Conservation (phyloP, 495 filamentous ascomycete genomes). For the Aspergillus baeticus region DNA sequence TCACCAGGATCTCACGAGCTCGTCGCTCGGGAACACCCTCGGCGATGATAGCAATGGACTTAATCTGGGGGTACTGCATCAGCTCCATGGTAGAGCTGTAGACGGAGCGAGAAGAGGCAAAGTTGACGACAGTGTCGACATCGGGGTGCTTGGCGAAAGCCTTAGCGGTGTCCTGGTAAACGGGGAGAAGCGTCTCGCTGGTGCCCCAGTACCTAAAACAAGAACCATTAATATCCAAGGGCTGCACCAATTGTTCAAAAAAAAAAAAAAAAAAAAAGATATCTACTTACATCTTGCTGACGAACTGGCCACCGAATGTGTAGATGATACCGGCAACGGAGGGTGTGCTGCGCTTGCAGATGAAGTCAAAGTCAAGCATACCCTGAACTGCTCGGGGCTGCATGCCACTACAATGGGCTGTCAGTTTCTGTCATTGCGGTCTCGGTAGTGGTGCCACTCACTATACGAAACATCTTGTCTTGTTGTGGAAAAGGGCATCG, state of each 20-base stretch:
- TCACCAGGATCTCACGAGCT: conserved; percentile 93
- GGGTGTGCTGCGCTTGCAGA: conserved; percentile 95
- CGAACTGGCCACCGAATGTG: conserved; percentile 99
- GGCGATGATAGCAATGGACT: conserved; percentile 97
- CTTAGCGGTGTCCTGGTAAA: conserved; percentile 94
- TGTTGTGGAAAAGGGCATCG: conserved; percentile 94
- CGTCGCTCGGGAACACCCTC: conserved; percentile 98
- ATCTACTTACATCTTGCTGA: conserved; percentile 97
- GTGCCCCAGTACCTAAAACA: conserved; percentile 90
- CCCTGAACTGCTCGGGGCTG: conserved; percentile 98
- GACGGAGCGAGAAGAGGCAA: conserved; percentile 96
- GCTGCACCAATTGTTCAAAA: neutral
- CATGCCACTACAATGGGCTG: conserved; percentile 62
- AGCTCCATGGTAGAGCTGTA: conserved; percentile 98
- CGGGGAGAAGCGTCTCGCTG: conserved; percentile 96
- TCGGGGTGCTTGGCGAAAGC: conserved; percentile 96
- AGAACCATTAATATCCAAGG: neutral
- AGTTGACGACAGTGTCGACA: conserved; percentile 98
- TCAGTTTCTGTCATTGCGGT: conserved; percentile 17
- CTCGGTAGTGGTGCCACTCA: conserved; percentile 41
- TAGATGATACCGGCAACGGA: conserved; percentile 99
- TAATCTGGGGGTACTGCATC: conserved; percentile 96
- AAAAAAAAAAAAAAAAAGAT: too few species aligned
- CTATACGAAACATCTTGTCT: conserved; percentile 99
- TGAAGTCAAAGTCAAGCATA: conserved; percentile 99